phyloP scores from a whole-genome alignment of 108 stramenopile species.

The Mediolabrus comicus region DNA sequence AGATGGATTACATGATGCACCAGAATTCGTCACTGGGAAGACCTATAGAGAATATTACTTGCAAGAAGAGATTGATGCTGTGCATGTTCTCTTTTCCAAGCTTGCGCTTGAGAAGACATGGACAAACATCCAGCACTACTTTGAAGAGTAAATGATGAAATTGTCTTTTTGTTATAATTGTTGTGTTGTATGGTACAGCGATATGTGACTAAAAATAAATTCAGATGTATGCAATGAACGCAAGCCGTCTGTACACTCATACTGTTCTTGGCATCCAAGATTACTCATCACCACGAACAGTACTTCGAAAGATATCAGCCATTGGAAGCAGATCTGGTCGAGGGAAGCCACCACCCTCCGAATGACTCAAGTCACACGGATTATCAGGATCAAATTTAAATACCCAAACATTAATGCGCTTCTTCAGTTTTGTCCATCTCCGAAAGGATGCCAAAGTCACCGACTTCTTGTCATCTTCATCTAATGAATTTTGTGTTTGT shows the following conservation, averaged over 20 bases:
- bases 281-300: slow-evolving; percentile 1
- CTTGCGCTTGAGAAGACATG: slow-evolving; percentile 34
- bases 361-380: slow-evolving; percentile 40
- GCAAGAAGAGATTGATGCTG: slow-evolving; percentile 20
- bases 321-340: slow-evolving; percentile 52
- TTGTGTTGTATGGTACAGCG: background rate
- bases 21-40: slow-evolving; percentile 46
- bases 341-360: slow-evolving; percentile 53
- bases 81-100: slow-evolving; percentile 26
- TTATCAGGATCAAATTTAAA: slow-evolving; percentile 45
- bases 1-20: slow-evolving; percentile 12
- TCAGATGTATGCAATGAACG: background rate
- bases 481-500: slow-evolving; percentile 1
- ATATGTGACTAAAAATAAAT: background rate
- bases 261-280: background rate
- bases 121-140: slow-evolving; percentile 43
- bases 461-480: background rate
- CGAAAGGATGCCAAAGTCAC: slow-evolving; percentile 45
- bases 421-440: slow-evolving; percentile 47
- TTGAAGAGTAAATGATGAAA: slow-evolving; percentile 21
- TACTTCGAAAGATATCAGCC: slow-evolving; percentile 43
- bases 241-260: background rate
- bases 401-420: slow-evolving; percentile 51
- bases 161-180: too few relatives aligned
- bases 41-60: slow-evolving; percentile 50